phyloP scores from a whole-genome alignment of 1,139 yeast species.

The Taphrina confusa region DNA sequence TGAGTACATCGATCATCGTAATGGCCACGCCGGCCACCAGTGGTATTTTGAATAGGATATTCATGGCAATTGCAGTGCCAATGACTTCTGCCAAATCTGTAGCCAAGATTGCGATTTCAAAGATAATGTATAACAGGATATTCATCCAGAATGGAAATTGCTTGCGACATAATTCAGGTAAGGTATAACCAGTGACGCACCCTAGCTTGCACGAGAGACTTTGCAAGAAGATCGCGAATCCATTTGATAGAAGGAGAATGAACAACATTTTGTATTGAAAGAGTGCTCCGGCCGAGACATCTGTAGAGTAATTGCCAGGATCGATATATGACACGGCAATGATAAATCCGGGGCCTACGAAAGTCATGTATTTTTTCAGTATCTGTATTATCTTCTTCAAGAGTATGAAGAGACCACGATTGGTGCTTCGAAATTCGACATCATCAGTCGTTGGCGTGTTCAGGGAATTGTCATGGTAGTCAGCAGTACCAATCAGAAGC shows the following conservation, averaged over 20 bases:
- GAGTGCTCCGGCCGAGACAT: conserved; percentile 89
- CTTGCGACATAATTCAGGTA: conserved; percentile 81
- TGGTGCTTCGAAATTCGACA: too few relatives aligned
- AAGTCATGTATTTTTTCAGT: conserved; percentile 17
- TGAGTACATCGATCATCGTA: conserved; percentile 79
- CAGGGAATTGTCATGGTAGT: too few relatives aligned
- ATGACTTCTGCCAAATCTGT: conserved; percentile 93
- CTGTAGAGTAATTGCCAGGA: conserved; percentile 95
- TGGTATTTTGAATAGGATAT: conserved; percentile 77
- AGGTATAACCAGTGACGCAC: conserved; percentile 80
- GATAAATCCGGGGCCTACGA: conserved; percentile 87
- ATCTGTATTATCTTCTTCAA: too few relatives aligned
- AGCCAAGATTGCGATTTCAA: conserved; percentile 86
- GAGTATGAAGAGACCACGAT: too few relatives aligned
- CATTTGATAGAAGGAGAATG: conserved; percentile 74
- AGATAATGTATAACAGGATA: conserved; percentile 64
- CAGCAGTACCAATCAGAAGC: too few relatives aligned
- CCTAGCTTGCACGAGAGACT: conserved; percentile 82
- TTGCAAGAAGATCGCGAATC: conserved; percentile 85
- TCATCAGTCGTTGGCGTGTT: too few relatives aligned
- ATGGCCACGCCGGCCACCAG: conserved; percentile 73
- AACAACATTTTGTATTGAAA: conserved; percentile 81
- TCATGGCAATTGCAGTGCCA: conserved; percentile 87
- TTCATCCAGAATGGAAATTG: conserved; percentile 68
- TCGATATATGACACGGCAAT: conserved; percentile 96